Conservation (phyloP, 495 filamentous ascomycete species). For the Annulohypoxylon nitens region DNA sequence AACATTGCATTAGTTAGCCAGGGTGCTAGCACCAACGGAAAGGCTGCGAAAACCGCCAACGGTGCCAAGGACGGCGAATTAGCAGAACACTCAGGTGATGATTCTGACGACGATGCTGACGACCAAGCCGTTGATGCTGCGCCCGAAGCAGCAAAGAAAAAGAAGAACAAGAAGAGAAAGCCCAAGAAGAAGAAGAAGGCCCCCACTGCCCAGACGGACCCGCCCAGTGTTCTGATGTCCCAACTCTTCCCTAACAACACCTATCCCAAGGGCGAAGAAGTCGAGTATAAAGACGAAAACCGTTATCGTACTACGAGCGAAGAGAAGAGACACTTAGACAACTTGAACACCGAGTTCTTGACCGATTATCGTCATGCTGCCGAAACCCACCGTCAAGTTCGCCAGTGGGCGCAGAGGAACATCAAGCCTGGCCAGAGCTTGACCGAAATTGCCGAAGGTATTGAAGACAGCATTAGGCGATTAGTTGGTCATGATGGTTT, state of each 20-base stretch:
- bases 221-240: constrained; percentile 80
- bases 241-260: constrained; percentile 79
- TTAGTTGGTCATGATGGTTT: constrained; percentile 82
- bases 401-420: constrained; percentile 82
- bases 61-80: constrained; percentile 59
- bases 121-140: constrained; percentile 54
- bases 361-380: constrained; percentile 88
- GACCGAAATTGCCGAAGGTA: constrained; percentile 85
- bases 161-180: constrained; percentile 85
- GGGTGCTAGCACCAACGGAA: constrained; percentile 65
- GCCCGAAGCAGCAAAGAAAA: constrained; percentile 60
- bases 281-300: constrained; percentile 82
- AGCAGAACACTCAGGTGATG: constrained; percentile 74
- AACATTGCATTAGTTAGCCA: constrained; percentile 51
- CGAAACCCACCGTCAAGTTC: constrained; percentile 89
- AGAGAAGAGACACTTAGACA: constrained; percentile 88
- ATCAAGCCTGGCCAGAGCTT: constrained; percentile 86
- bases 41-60: constrained; percentile 59
- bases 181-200: constrained; percentile 84
- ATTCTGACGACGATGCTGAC: constrained; percentile 74
- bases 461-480: constrained; percentile 86
- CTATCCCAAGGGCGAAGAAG: constrained; percentile 86
- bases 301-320: constrained; percentile 84
- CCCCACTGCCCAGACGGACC: constrained; percentile 79
- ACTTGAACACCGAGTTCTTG: constrained; percentile 85